phyloP scores from a whole-genome alignment of 2,329 filamentous ascomycete species.

The Xylariaceae sp. region DNA sequence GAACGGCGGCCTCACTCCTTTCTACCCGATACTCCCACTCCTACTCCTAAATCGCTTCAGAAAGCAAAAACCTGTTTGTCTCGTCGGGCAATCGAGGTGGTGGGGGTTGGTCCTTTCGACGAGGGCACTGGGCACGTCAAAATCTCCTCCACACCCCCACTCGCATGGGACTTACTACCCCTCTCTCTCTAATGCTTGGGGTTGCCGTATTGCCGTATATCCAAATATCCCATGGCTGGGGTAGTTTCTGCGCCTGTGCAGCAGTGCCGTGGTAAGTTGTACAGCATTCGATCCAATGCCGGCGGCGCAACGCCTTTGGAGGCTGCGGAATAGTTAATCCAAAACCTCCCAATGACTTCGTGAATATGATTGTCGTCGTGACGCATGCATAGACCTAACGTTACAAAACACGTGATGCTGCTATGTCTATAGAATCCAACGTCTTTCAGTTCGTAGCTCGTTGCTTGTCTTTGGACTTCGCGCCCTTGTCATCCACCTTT shows the following conservation, averaged over 20 bases:
- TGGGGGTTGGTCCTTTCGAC: too few relatives aligned
- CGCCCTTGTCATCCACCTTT: slow-evolving; percentile 23
- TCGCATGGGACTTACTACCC: too few relatives aligned
- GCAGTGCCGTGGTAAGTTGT: neutral
- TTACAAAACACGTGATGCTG: neutral
- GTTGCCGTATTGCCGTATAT: too few relatives aligned
- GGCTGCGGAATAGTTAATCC: neutral
- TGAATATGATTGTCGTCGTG: slow-evolving; percentile 1
- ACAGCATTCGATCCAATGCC: neutral
- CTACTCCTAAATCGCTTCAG: too few relatives aligned
- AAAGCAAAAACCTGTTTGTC: too few relatives aligned
- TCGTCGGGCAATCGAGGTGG: too few relatives aligned
- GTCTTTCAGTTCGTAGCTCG: slow-evolving; percentile 22
- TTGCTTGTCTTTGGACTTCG: slow-evolving; percentile 36
- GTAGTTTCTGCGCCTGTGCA: neutral
- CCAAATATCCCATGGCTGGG: too few relatives aligned
- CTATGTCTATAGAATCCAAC: slow-evolving; percentile 1
- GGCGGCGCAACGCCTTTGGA: neutral
- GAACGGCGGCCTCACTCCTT: too few relatives aligned
- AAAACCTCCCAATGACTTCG: slow-evolving; percentile 4
- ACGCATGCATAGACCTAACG: neutral
- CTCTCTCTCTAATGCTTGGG: too few relatives aligned
- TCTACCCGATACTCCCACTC: too few relatives aligned
- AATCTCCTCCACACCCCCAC: too few relatives aligned
- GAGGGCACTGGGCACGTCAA: too few relatives aligned